Base-by-base conservation (phyloP, 2,329 filamentous ascomycete species). In the Aspergillus calidoustus region DNA sequence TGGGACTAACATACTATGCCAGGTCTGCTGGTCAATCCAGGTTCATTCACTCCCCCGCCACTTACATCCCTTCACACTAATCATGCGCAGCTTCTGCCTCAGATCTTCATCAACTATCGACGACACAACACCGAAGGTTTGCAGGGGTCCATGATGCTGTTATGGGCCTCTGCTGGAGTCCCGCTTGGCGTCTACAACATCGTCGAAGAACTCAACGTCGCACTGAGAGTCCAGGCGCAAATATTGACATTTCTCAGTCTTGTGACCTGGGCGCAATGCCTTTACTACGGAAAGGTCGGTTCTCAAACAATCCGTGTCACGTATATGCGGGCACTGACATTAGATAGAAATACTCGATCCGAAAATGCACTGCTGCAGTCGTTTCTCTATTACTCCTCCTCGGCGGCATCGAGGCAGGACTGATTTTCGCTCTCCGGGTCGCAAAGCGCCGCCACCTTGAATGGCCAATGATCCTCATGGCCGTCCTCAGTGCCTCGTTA, bases 131-230 rank as follows among this genome's bases (percentile, higher is more conserved):
- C 88, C 1, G 84, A 80, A 0, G 89, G 88, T 0, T 79, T 91
- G 0, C 88, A 90, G 54, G 83, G 86, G 0, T 86, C 86, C 0
- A 90, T 91, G 88, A 91, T 91, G 88, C 83, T 91, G 72, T 80
- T 90, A 2, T 91, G 89, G 70, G 69, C 70, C 83, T 86, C 87
- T 0, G 89, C 89, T 1, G 89, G 89, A 0, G 85, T 91, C 0
- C 88, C 88, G 0, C 78, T 91, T 0, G 89, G 89, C 2, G 83
- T 86, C 13, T 86, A 86, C 72, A 86, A 85, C 65, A 85, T 86
- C 41, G 82, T 83, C 0, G 78, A 81, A 56, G 69, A 80, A 17
- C 84, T 84, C 74, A 86, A 84, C 63, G 69, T 86, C 46, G 83
- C 84, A 2, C 69, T 86, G 1, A 75, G 79, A 41, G 77, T 87